These are phyloP conservation scores for Lipomyces lipofer DNA, from an alignment of 805 yeast genomes.

Conservation along the genomic window DNA sequence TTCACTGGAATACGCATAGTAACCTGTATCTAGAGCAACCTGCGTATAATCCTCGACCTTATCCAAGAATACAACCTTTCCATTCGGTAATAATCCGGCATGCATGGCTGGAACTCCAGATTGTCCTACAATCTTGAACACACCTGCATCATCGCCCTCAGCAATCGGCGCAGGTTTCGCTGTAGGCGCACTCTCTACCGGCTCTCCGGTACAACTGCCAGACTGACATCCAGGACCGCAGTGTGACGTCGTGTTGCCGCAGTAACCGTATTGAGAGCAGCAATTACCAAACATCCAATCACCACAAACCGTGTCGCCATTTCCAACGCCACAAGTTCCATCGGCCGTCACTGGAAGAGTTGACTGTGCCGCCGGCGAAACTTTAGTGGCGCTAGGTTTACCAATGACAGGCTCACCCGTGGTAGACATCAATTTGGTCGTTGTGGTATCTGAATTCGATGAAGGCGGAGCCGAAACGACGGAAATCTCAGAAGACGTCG, in stretches of 20 bases:
- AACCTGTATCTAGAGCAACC: slow-evolving; percentile 14
- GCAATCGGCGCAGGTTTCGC: slow-evolving; percentile 18
- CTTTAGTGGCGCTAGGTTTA: slow-evolving; percentile 9
- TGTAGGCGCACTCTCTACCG: slow-evolving; percentile 11
- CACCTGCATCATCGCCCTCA: slow-evolving; percentile 21
- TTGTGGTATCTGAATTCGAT: not conserved
- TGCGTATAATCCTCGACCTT: slow-evolving; percentile 29
- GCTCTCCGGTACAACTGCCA: slow-evolving; percentile 14
- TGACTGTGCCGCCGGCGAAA: slow-evolving; percentile 9
- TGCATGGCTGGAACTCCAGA: slow-evolving; percentile 31
- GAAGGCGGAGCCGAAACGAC: not conserved
- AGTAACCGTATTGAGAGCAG: slow-evolving; percentile 28
- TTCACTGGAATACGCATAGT: slow-evolving; percentile 29
- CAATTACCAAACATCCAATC: slow-evolving; percentile 24
- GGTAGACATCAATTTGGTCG: not conserved
- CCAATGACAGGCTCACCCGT: slow-evolving; percentile 21
- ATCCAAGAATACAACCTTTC: slow-evolving; percentile 27
- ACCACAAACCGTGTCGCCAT: slow-evolving; percentile 22
- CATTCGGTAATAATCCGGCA: slow-evolving; percentile 26
- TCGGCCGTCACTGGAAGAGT: slow-evolving; percentile 22
- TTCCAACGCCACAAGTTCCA: slow-evolving; percentile 27
- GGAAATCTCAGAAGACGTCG: not conserved
- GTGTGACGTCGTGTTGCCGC: slow-evolving; percentile 26
- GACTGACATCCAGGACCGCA: slow-evolving; percentile 30
- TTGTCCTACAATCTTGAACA: slow-evolving; percentile 23